Evolutionary conservation across 805 yeast species (phyloP).

Genomic region (Candida pseudofarinosa): DNA sequence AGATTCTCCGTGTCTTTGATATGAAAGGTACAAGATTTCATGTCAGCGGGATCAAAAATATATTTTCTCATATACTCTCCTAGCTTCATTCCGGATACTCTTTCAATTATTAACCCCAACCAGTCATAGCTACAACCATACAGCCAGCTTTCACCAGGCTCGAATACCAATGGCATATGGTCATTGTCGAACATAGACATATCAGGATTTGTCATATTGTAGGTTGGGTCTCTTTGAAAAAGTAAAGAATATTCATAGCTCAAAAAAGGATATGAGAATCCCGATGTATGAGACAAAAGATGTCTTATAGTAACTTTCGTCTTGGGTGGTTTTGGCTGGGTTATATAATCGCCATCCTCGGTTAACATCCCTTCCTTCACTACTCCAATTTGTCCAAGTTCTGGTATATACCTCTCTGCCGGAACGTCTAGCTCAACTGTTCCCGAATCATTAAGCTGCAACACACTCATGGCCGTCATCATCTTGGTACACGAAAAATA

Average conservation of each 20-base stretch:
- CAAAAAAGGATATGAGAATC: slow-evolving; percentile 33
- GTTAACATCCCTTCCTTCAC: slow-evolving; percentile 24
- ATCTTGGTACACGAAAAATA: slow-evolving; percentile 31
- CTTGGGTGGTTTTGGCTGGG: slow-evolving; percentile 20
- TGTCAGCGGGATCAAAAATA: slow-evolving; percentile 32
- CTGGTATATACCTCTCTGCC: slow-evolving; percentile 29
- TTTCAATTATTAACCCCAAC: slow-evolving; percentile 35
- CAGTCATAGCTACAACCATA: slow-evolving; percentile 39
- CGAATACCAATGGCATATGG: slow-evolving; percentile 25
- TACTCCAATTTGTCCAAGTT: slow-evolving; percentile 22
- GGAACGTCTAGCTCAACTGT: slow-evolving; percentile 30
- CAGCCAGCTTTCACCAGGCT: slow-evolving; percentile 36
- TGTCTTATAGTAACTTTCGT: slow-evolving; percentile 24
- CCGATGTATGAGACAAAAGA: slow-evolving; percentile 28
- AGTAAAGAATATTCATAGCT: slow-evolving; percentile 25
- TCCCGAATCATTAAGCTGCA: slow-evolving; percentile 30
- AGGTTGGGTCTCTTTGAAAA: slow-evolving; percentile 12
- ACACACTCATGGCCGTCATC: slow-evolving; percentile 32
- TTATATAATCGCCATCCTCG: slow-evolving; percentile 20
- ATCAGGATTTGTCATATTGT: slow-evolving; percentile 19
- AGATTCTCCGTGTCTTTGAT: slow-evolving; percentile 10
- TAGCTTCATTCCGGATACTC: slow-evolving; percentile 26
- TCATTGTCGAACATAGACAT: slow-evolving; percentile 20
- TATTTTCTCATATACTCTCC: slow-evolving; percentile 27
- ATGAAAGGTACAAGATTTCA: slow-evolving; percentile 26